Evolutionary conservation across 345 rosid genomes (phyloP), one percentile per base, ranked within the genome.

Genomic region (Salix brachista): DNA sequence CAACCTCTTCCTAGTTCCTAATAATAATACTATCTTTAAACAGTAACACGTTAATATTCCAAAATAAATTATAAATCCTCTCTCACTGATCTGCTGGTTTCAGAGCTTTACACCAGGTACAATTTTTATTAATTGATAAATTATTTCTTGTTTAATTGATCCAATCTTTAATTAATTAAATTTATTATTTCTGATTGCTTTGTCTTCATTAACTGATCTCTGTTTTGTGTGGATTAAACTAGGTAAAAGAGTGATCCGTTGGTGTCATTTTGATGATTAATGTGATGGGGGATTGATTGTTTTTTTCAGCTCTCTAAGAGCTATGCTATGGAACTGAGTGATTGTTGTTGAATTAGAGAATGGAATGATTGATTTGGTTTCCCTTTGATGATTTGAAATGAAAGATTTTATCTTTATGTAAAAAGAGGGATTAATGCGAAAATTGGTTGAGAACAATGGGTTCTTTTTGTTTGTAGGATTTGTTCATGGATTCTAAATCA

Each of bases 401-500:
- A 17, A 23, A 37, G 28, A 42, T 70, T 17, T 28, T 61, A 21
- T 12, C 14, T 34, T 65, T 50, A 65, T 75, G 21, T 3, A 37
- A 48, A 26, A 52, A 66, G 1, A 25, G 14, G 46, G 11, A 6
- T 16, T 7, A 36, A 6, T 37, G 39, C 18, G 21, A 17, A 25
- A 17, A 34, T n/a, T 30, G 56, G 50, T 26, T 52, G 13, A 21
- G 1, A 56, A 70, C 37, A 75, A 11, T 19, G 65, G 58, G 25
- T 9, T 56, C 25, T 56, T 9, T n/a, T 56, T 46, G 16, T 46
- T 46, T 46, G 50, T 58, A 58, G 13, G 62, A n/a, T 8, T n/a
- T 58, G 62, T 3, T 58, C 28, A 10, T 6, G 93, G 93, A 69
- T 67, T 87, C 89, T 75, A 84, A 82, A 64, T 87, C 97, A 25